Evolutionary conservation across 1,284 basidiomycete species (phyloP).

Genomic region (Sanghuangporus weigelae): DNA sequence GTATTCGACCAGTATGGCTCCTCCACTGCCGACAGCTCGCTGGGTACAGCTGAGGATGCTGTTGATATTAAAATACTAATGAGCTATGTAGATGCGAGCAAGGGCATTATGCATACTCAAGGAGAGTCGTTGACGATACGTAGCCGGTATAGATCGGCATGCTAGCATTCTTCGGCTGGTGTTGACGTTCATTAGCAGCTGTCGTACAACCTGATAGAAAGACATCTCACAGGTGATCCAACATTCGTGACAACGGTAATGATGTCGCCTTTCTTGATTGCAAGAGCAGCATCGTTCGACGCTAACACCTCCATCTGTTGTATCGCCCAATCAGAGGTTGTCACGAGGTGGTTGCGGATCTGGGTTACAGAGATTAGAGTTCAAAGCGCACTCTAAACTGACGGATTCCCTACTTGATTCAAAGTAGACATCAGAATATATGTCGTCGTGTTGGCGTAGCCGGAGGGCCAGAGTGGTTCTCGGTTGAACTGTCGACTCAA

Average conservation of each 20-base stretch:
- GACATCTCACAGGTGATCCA: slow-evolving; percentile 55
- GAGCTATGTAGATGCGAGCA: slow-evolving; percentile 4
- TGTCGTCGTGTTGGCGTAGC: slow-evolving; percentile 55
- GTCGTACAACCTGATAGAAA: not conserved
- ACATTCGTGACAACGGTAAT: slow-evolving; percentile 73
- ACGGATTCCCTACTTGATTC: slow-evolving; percentile 43
- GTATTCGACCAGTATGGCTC: slow-evolving; percentile 54
- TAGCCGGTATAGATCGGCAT: slow-evolving; percentile 53
- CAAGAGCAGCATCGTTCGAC: slow-evolving; percentile 53
- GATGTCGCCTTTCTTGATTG: slow-evolving; percentile 67
- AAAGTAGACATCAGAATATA: slow-evolving; percentile 60
- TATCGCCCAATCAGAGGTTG: slow-evolving; percentile 55
- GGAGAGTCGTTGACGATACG: slow-evolving; percentile 37
- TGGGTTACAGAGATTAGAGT: slow-evolving; percentile 21
- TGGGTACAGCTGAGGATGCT: slow-evolving; percentile 60
- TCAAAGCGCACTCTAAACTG: not conserved
- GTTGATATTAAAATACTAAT: not conserved
- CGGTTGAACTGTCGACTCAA: slow-evolving; percentile 53
- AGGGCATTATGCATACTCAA: slow-evolving; percentile 41
- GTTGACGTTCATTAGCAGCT: not conserved
- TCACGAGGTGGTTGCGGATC: slow-evolving; percentile 66
- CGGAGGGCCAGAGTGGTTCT: slow-evolving; percentile 70
- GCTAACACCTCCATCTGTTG: slow-evolving; percentile 54
- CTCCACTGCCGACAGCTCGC: slow-evolving; percentile 58
- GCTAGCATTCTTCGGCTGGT: slow-evolving; percentile 49